Evolutionary conservation across 208 protist species (phyloP).

Genomic region (Herpetomonas tarakana): DNA sequence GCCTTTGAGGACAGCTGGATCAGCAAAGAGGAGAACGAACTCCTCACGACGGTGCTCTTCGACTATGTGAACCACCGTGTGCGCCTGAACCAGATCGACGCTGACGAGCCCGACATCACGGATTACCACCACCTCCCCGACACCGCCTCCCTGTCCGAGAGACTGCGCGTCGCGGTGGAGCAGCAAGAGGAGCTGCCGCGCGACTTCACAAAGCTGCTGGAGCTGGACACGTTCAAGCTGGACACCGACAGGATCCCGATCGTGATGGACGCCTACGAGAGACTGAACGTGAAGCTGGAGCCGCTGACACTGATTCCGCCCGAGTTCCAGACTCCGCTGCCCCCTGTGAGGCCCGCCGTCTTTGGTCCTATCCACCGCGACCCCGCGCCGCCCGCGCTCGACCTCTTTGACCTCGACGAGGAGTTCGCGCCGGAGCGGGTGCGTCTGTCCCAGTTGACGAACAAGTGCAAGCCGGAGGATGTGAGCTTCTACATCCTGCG

Average conservation of each 20-base stretch:
- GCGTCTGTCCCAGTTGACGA: constrained; percentile 94
- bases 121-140: constrained; percentile 95
- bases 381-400: constrained; percentile 86
- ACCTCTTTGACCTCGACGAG: constrained; percentile 96
- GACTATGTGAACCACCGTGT: constrained; percentile 86
- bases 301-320: constrained; percentile 95
- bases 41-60: constrained; percentile 82
- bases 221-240: constrained; percentile 92
- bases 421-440: constrained; percentile 95
- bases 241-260: constrained; percentile 94
- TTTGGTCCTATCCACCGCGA: constrained; percentile 94
- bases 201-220: constrained; percentile 94
- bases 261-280: constrained; percentile 88
- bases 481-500: constrained; percentile 94
- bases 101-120: constrained; percentile 93
- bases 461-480: constrained; percentile 94
- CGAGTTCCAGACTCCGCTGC: constrained; percentile 94
- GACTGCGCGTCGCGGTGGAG: constrained; percentile 93
- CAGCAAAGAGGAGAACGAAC: constrained; percentile 93
- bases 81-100: constrained; percentile 93
- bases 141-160: constrained; percentile 90
- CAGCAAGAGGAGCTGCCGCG: constrained; percentile 94
- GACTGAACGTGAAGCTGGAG: constrained; percentile 93
- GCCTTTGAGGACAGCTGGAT: constrained; percentile 94
- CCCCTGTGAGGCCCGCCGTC: constrained; percentile 92